phyloP scores from a whole-genome alignment of 768 basidiomycete genomes.

The Agaricus subrufescens region DNA sequence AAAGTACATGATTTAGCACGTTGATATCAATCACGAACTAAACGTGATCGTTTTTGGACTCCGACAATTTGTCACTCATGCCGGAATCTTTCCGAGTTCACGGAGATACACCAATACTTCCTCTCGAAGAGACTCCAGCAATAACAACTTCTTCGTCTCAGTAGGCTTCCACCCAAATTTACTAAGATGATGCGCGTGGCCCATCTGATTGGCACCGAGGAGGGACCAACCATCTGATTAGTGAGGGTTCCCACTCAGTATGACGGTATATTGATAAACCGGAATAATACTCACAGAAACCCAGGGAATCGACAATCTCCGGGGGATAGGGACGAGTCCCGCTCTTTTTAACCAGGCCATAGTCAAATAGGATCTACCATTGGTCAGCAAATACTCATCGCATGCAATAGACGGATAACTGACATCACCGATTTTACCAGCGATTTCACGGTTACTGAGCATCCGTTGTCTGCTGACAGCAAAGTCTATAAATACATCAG shows the following conservation, averaged over 20 bases:
- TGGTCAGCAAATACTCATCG: background rate
- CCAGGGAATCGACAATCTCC: conserved; percentile 30
- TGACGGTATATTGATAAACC: background rate
- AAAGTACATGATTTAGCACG: no score
- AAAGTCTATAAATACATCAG: conserved; percentile 27
- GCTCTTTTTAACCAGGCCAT: conserved; percentile 26
- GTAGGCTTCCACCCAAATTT: conserved; percentile 35
- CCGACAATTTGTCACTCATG: background rate
- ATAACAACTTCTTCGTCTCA: conserved; percentile 15
- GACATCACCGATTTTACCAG: conserved; percentile 32
- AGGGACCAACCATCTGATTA: conserved; percentile 34
- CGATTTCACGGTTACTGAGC: conserved; percentile 26
- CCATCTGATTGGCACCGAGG: conserved; percentile 32
- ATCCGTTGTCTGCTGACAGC: conserved; percentile 21
- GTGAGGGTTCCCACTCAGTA: background rate
- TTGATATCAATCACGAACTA: no score
- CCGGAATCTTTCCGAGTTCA: conserved; percentile 5
- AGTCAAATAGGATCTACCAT: conserved; percentile 25
- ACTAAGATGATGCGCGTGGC: conserved; percentile 27
- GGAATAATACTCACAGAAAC: conserved; percentile 28
- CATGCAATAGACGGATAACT: conserved; percentile 4
- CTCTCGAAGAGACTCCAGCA: conserved; percentile 18
- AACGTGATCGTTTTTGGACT: no score
- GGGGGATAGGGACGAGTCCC: conserved; percentile 27
- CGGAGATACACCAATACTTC: conserved; percentile 19